Base-by-base conservation (phyloP, 768 basidiomycete genomes). In the Podaxis rugospora region DNA sequence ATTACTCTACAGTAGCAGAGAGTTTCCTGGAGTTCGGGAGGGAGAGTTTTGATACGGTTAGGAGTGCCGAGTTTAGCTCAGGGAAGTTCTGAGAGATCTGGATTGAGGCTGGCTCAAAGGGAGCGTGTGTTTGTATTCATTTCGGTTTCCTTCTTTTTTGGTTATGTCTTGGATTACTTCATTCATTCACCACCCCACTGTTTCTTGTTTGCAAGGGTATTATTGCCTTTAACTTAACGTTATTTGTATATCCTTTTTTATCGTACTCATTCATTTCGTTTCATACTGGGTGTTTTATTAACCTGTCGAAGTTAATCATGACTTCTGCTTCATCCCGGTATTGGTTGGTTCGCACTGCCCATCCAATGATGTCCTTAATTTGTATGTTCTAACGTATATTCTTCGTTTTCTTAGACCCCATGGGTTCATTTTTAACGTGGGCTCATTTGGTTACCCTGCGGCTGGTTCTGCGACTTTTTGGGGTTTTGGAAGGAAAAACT, bases 1-100 rank as follows among this genome's bases (percentile, higher is more conserved):
- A 56, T 50, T 36, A 51, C 49, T 39, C 36, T 44, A 52, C 51
- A 51, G 51, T 56, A 57, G 53, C 59, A 54, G 62, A 66, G n/a
- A 84, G 83, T 67, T 84, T 84, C 64, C 69, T 84, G 58, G 80
- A 84, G 66, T 71, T 84, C 52, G 78, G 78, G 18, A 67, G 82
- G 36, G 82, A 80, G 57, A 82, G 81, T 5, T 81, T 84, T 64
- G 83, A 84, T 57, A 79, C 78, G 32, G 66, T 72, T 40, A 74
- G 76, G 50, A 79, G 75, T 64, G 68, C 21, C 7, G 59, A 60
- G 28, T 36, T 35, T 21, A 7, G 32, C 2, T 21, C 44, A 16
- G 42, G 28, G 37, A 44, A 16, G 51, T 44, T 42, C 39, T 53
- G 51, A 35, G 5, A 27, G 16, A 9, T 7, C 7, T 27, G 39